Evolutionary conservation across 257 asterid species (phyloP).

Genomic region (Coffea canephora): DNA sequence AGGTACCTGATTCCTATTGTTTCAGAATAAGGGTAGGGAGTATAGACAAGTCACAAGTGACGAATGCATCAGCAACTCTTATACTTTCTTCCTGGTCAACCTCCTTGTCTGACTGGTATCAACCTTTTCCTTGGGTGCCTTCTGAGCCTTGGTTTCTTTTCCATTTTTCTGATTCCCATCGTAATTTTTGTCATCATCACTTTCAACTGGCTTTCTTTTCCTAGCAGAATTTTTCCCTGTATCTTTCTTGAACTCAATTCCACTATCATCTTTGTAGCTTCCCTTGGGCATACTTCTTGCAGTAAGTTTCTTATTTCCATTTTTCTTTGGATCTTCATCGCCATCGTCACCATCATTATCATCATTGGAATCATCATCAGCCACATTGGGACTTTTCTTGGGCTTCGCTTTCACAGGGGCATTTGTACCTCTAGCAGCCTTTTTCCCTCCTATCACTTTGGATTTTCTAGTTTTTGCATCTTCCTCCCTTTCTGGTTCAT

Average conservation of each 20-base stretch:
- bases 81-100: slow-evolving; percentile 42
- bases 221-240: slow-evolving; percentile 39
- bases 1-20: neutral
- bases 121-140: slow-evolving; percentile 36
- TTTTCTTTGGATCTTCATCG: slow-evolving; percentile 31
- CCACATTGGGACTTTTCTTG: slow-evolving; percentile 25
- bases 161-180: slow-evolving; percentile 24
- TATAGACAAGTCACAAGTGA: neutral
- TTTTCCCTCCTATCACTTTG: slow-evolving; percentile 31
- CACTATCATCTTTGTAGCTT: slow-evolving; percentile 30
- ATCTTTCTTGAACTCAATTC: slow-evolving; percentile 35
- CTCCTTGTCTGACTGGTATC: slow-evolving; percentile 34
- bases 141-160: slow-evolving; percentile 29
- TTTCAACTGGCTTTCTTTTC: slow-evolving; percentile 49
- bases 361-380: slow-evolving; percentile 29
- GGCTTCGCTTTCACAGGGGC: slow-evolving; percentile 40
- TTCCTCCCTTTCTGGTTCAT: slow-evolving; percentile 43
- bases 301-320: slow-evolving; percentile 33
- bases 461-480: slow-evolving; percentile 24
- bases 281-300: slow-evolving; percentile 38
- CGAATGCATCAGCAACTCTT: slow-evolving; percentile 18
- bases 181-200: slow-evolving; percentile 36
- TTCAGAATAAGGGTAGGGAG: neutral
- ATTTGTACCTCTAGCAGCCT: slow-evolving; percentile 30
- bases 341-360: slow-evolving; percentile 24